These are phyloP conservation scores for Colletotrichum sojae DNA, from an alignment of 2,329 filamentous ascomycete genomes.

Conservation along the genomic window DNA sequence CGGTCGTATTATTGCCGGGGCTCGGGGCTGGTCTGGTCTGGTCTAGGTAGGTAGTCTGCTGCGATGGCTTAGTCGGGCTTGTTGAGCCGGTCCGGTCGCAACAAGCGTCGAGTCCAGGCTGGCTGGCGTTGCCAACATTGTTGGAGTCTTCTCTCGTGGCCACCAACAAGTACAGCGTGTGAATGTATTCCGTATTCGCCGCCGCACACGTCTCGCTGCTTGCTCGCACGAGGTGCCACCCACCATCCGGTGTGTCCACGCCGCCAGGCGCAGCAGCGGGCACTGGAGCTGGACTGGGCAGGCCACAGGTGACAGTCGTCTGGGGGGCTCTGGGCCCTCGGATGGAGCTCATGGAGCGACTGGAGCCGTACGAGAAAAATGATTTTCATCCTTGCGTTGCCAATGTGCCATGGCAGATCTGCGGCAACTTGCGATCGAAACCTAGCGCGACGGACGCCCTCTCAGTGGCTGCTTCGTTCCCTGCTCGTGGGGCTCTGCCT, in stretches of 20 bases:
- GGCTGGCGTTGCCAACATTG: neutral
- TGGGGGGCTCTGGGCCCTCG: slow-evolving; percentile 2
- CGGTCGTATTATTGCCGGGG: slow-evolving; percentile 13
- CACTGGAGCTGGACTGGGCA: neutral
- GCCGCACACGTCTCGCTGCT: neutral
- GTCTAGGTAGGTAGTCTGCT: too few relatives aligned
- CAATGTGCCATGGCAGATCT: slow-evolving; percentile 39
- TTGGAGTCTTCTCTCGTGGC: slow-evolving; percentile 8
- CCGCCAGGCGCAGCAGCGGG: too few relatives aligned
- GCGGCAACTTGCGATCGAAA: slow-evolving; percentile 40
- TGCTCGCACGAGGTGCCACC: slow-evolving; percentile 17
- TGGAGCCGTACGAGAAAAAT: slow-evolving; percentile 38
- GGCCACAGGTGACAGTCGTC: slow-evolving; percentile 5
- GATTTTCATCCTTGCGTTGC: slow-evolving; percentile 40
- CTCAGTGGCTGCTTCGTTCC: slow-evolving; percentile 26
- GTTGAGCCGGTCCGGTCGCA: slow-evolving; percentile 25
- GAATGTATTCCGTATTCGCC: too few relatives aligned
- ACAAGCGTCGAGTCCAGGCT: slow-evolving; percentile 11
- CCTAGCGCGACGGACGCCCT: slow-evolving; percentile 26
- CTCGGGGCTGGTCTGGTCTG: neutral
- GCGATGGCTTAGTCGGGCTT: slow-evolving; percentile 18
- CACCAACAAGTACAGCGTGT: neutral
- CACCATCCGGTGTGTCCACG: too few relatives aligned
- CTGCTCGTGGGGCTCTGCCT: slow-evolving; percentile 35
- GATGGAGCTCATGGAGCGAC: slow-evolving; percentile 9